Conservation (phyloP, 2,329 filamentous ascomycete genomes). For the Grosmannia huntii region DNA sequence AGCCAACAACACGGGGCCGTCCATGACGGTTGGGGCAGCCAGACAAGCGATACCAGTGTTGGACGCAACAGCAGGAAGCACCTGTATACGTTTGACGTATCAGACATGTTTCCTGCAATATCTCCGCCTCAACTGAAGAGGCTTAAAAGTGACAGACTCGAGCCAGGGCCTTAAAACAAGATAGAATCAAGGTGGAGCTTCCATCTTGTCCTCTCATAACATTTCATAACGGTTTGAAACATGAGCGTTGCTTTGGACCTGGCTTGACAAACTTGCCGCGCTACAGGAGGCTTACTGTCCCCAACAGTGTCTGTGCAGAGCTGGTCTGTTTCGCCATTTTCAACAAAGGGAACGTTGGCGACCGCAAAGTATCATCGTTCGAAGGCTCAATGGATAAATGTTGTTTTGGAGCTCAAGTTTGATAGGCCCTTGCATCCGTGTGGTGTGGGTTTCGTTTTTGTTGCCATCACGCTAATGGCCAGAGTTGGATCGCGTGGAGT, state of each 20-base stretch:
- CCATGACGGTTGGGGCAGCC: background rate
- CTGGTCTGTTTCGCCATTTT: background rate
- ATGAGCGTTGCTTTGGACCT: background rate
- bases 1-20: background rate
- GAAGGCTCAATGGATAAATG: no score
- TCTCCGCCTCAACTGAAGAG: slow-evolving; percentile 10
- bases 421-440: no score
- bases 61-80: background rate
- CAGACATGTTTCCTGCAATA: background rate
- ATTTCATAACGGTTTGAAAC: background rate
- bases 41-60: background rate
- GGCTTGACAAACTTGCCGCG: background rate
- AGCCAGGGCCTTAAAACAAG: background rate
- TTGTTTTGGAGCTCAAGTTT: no score
- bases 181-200: background rate
- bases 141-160: background rate
- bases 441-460: background rate
- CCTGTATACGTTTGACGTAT: background rate
- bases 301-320: background rate
- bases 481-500: background rate
- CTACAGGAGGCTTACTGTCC: background rate
- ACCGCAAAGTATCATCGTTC: background rate
- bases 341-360: background rate
- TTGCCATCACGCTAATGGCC: background rate
- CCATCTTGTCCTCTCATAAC: background rate